Conservation (phyloP, 1,139 yeast species). For the Debaryomycetaceae sp. region DNA sequence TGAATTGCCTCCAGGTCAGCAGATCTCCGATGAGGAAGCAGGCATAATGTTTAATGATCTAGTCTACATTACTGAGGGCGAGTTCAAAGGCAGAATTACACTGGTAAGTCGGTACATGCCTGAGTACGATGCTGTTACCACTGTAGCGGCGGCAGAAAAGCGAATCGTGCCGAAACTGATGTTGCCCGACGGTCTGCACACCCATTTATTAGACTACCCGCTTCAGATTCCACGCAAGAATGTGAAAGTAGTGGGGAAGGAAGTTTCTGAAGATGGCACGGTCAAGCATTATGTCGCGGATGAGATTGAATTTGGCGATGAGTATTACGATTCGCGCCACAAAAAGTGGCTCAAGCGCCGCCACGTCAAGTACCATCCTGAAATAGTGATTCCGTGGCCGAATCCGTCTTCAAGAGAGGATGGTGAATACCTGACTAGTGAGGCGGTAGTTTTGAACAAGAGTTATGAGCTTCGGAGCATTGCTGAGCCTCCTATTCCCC, state of each 20-base stretch:
- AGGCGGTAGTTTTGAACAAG: conserved; percentile 55
- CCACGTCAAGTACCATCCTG: conserved; percentile 57
- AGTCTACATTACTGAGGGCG: conserved; percentile 51
- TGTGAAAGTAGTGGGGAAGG: conserved; percentile 64
- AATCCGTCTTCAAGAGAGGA: conserved; percentile 58
- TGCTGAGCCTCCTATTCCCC: conserved; percentile 60
- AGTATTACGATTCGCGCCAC: conserved; percentile 65
- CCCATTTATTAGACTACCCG: conserved; percentile 61
- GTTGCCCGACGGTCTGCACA: conserved; percentile 66
- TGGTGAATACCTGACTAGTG: conserved; percentile 47
- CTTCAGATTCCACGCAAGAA: conserved; percentile 37
- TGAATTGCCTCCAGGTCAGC: conserved; percentile 17
- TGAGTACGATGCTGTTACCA: conserved; percentile 21
- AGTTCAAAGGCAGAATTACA: conserved; percentile 61
- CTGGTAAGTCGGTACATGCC: conserved; percentile 25
- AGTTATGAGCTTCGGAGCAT: conserved; percentile 66
- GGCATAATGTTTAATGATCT: conserved; percentile 34
- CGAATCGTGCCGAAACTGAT: conserved; percentile 47
- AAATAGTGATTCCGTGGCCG: conserved; percentile 84
- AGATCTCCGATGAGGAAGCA: conserved; percentile 19
- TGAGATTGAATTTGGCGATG: conserved; percentile 52
- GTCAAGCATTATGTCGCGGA: conserved; percentile 66
- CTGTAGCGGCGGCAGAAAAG: conserved; percentile 26
- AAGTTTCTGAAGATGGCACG: conserved; percentile 49
- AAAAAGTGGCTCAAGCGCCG: conserved; percentile 70